Base-by-base conservation (phyloP, 345 rosid species). In the Camelina neglecta region DNA sequence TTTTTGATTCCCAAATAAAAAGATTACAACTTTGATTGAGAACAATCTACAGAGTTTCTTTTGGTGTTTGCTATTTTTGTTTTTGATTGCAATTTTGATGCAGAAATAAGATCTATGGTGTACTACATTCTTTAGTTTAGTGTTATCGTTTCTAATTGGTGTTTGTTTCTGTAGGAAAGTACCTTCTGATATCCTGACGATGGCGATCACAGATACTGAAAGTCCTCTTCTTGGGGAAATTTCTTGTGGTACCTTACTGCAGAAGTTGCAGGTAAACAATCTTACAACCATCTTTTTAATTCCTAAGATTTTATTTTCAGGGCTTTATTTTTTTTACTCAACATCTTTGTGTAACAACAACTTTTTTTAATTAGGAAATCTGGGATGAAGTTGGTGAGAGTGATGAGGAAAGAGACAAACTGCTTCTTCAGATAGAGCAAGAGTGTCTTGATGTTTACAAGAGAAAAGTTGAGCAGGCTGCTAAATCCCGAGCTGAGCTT, bases 331-430 rank as follows among this genome's bases (percentile, higher is more conserved):
- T 26, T 35, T 35, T 1, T 1, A 47, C 72, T 65, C 47, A 16
- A 36, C 0, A 8, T 48, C 41, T 49, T 29, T 75, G 72, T 58
- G 55, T 75, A 49, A 60, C 1, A 15, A 20, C 7, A 8, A 44
- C 66, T 29, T 62, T 73, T 45, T 35, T 9, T 47, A 4, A 36
- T 0, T 62, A 96, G 99, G 96, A 90, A 88, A 91, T 96, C 21
- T 96, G 99, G 99, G 98, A 96, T 84, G 99, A 96, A 81, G 98
- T 96, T 76, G 99, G 99, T 75, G 99, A 96, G 83, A 83, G 69
- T 35, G 98, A 96, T 47, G 98, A 88, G 77, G 90, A 96, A 58
- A 78, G 98, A 76, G 96, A 96, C 83, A 91, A 86, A 85, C 65
- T 91, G 90, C 95, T 96, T 74, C 92, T 96, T 76, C 97, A 88